Base-by-base conservation (phyloP, 208 protist genomes). In the Wallacemonas sp. region DNA sequence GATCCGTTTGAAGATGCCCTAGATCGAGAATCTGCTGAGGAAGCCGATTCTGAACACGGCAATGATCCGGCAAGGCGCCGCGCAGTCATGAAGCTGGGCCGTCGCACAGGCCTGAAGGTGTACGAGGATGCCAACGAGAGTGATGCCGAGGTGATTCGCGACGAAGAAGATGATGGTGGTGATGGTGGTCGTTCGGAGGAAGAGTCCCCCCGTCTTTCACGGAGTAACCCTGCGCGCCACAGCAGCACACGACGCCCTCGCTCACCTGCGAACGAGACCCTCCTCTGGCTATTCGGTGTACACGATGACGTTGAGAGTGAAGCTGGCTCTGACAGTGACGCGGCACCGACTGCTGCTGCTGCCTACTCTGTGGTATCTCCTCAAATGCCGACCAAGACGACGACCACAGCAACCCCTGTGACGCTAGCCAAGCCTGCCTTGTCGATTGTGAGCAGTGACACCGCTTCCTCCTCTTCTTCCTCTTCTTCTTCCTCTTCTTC, bases 51-150 rank as follows among this genome's bases (percentile, higher is more conserved):
- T 5, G 49, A 41, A 14, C 61, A 73, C 53, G 22, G 42, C 41
- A 33, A 70, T 31, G 30, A 38, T 21, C 41, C 47, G 30, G 62
- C 44, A 2, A 54, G 39, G 24, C 31, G 8, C n/a, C 11, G 66
- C 44, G 41, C 66, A 17, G 30, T 68, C 39, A 19, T 77, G 30
- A 49, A 59, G 27, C 19, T 77, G 65, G 44, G 72, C 67, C 60
- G 24, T 66, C 49, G 53, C 36, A 68, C 66, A 6, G 77, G 77
- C 2, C 55, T 83, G 41, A 71, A 74, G 21, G 79, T 69, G 56
- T 76, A 73, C 39, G 72, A 79, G 36, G 64, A 83, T 12, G 77
- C 77, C 1, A 70, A 83, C 47, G 53, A 36, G 19, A 77, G 70
- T 27, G 55, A 69, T 17, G 51, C 12, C 34, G 66, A 69, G 9